phyloP scores from a whole-genome alignment of 306 rosid species.

The peach (Prunus persica) region DNA sequence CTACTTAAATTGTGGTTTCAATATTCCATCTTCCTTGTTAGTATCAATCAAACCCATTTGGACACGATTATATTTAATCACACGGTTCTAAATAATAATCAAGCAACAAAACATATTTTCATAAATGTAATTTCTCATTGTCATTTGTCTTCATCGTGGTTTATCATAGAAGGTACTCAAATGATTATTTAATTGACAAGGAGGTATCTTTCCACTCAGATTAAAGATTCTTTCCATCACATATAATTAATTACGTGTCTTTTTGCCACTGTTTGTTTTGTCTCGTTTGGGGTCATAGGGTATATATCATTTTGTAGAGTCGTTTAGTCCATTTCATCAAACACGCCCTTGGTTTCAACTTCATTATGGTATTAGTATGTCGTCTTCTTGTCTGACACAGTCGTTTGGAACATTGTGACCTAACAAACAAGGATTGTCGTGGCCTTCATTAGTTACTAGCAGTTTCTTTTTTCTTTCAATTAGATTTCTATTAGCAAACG shows the following conservation, averaged over 20 bases:
- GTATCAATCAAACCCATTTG: too few species aligned
- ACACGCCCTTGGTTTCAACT: neutral
- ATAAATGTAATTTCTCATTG: too few species aligned
- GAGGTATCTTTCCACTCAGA: too few species aligned
- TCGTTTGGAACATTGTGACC: neutral
- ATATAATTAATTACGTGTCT: neutral
- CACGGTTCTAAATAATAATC: neutral
- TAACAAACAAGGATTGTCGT: neutral
- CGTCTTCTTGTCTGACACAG: neutral
- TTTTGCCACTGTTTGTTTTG: neutral
- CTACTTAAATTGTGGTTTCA: neutral
- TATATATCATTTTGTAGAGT: neutral
- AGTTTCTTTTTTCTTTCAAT: neutral
- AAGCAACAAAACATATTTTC: neutral
- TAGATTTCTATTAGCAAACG: too few species aligned
- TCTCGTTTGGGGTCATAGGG: neutral
- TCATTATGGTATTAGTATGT: neutral
- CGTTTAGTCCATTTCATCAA: neutral
- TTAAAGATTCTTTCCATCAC: neutral
- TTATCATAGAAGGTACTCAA: too few species aligned
- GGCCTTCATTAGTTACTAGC: neutral
- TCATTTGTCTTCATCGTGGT: too few species aligned
- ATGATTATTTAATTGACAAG: too few species aligned
- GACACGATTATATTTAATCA: too few species aligned
- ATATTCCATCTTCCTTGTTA: neutral